phyloP scores from a whole-genome alignment of 768 basidiomycete genomes.

The Mycena pura region DNA sequence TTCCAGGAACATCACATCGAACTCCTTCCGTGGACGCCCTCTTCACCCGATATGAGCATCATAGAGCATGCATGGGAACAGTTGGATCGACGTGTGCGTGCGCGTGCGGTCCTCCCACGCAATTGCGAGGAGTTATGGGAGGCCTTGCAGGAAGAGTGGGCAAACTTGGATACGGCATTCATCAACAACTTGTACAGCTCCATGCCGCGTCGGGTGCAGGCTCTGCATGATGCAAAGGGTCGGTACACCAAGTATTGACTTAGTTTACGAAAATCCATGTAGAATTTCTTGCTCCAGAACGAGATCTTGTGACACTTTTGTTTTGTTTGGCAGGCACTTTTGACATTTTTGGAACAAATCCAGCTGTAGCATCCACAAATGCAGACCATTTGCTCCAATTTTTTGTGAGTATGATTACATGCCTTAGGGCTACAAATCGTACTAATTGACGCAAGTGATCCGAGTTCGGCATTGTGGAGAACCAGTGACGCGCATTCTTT shows the following conservation, averaged over 20 bases:
- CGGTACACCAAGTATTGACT: constrained; percentile 34
- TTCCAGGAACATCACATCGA: constrained; percentile 23
- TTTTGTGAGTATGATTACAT: too few species aligned
- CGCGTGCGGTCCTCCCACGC: constrained; percentile 11
- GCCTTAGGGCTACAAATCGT: not conserved
- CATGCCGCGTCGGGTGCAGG: constrained; percentile 27
- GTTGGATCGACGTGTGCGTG: constrained; percentile 19
- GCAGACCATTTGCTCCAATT: too few species aligned
- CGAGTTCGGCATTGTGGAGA: not conserved
- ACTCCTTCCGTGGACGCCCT: constrained; percentile 29
- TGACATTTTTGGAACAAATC: too few species aligned
- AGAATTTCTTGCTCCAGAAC: too few species aligned
- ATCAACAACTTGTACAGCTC: constrained; percentile 23
- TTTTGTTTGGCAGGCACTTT: too few species aligned
- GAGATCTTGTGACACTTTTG: too few species aligned
- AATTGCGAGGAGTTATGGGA: constrained; percentile 33
- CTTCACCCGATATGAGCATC: constrained; percentile 37
- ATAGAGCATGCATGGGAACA: constrained; percentile 37
- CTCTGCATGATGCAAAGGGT: constrained; percentile 30
- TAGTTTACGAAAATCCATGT: too few species aligned
- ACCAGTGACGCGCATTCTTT: not conserved
- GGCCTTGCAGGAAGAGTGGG: constrained; percentile 38
- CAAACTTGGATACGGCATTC: constrained; percentile 17
- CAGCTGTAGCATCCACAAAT: too few species aligned
- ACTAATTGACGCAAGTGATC: not conserved